A percentile compares a stretch with the other conserved stretches of the same genome.
phyloP scores from a whole-genome alignment of 2,329 filamentous ascomycete genomes.

The Penicillium sp. region DNA sequence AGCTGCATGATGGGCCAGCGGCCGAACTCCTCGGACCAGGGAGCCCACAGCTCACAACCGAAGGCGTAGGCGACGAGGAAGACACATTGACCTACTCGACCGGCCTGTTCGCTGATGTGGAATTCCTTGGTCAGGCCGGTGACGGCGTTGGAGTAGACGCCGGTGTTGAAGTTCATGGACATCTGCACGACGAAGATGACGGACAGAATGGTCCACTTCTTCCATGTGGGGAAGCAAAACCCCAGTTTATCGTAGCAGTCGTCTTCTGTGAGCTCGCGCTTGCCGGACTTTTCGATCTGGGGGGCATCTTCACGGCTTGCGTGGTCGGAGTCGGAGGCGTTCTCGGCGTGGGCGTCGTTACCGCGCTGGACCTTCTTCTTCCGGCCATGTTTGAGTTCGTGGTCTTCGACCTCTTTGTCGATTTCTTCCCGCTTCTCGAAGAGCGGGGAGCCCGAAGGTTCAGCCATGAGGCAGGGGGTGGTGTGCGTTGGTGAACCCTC shows the following conservation, averaged over 20 bases:
- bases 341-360: conserved; percentile 17
- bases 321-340: conserved; percentile 15
- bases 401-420: conserved; percentile 1
- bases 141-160: conserved; percentile 69
- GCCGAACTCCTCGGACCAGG: conserved; percentile 83
- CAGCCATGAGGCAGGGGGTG: conserved; percentile 6
- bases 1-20: conserved; percentile 72
- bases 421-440: conserved; percentile 13
- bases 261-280: conserved; percentile 43
- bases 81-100: conserved; percentile 69
- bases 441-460: conserved; percentile 1
- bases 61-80: conserved; percentile 80
- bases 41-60: conserved; percentile 83
- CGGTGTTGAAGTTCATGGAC: conserved; percentile 78
- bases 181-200: conserved; percentile 72
- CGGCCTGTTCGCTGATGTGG: conserved; percentile 64
- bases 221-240: conserved; percentile 57
- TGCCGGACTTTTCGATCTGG: conserved; percentile 14
- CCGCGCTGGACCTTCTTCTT: conserved; percentile 10
- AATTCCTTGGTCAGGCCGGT: conserved; percentile 66
- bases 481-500: no score
- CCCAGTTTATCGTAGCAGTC: conserved; percentile 65
- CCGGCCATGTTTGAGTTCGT: not conserved
- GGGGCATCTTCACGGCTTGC: conserved; percentile 9
- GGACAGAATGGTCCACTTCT: conserved; percentile 70